Conservation (phyloP, 495 filamentous ascomycete species). For the Talaromyces trachyspermus region DNA sequence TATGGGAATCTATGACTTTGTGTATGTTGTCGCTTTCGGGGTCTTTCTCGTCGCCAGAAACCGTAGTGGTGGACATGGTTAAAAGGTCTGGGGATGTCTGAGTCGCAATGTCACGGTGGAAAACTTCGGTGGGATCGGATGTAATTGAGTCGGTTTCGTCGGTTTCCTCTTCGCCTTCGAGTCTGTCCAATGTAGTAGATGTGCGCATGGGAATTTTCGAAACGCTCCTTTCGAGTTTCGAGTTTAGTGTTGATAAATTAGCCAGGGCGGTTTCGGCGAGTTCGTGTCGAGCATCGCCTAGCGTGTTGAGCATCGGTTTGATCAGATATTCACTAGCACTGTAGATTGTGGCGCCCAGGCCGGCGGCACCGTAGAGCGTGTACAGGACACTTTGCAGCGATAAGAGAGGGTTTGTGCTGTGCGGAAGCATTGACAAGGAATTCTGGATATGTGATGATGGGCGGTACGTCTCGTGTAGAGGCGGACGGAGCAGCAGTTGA, state of each 20-base stretch:
- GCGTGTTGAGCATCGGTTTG: constrained; percentile 69
- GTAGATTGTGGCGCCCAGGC: constrained; percentile 65
- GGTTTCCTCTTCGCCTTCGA: constrained; percentile 16
- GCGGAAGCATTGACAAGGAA: constrained; percentile 53
- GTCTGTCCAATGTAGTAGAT: constrained; percentile 16
- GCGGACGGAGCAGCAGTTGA: constrained; percentile 16
- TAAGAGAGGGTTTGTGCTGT: constrained; percentile 65
- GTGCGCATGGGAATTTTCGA: constrained; percentile 50
- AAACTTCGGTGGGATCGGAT: constrained; percentile 75
- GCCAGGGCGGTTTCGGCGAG: constrained; percentile 59
- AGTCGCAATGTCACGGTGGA: constrained; percentile 81
- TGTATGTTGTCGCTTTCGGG: constrained; percentile 17
- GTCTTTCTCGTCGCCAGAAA: constrained; percentile 15
- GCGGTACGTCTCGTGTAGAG: constrained; percentile 50
- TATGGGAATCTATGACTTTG: constrained; percentile 27
- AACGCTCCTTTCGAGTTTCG: constrained; percentile 62
- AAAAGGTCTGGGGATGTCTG: constrained; percentile 60
- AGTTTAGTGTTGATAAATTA: constrained; percentile 63
- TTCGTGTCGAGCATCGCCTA: constrained; percentile 72
- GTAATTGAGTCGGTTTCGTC: constrained; percentile 41
- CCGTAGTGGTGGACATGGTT: constrained; percentile 16
- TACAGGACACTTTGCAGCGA: constrained; percentile 67
- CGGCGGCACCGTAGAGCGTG: constrained; percentile 69
- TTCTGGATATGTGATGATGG: constrained; percentile 97
- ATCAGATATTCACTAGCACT: constrained; percentile 74